phyloP scores from a whole-genome alignment of 2,329 filamentous ascomycete genomes.

The Pestalotiopsis sp. region DNA sequence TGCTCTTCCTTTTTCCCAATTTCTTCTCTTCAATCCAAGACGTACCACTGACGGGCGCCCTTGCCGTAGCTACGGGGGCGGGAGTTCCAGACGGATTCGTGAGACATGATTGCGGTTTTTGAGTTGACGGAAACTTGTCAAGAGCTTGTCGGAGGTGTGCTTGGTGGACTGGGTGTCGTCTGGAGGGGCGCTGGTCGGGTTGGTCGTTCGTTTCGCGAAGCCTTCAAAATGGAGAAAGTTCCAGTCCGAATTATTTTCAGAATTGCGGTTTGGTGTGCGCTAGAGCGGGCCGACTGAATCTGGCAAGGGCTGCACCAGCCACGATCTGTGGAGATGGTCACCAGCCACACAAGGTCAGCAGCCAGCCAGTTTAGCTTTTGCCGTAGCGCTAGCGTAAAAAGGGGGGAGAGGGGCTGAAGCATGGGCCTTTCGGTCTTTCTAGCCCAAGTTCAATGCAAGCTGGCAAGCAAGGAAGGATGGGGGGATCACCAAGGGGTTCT shows the following conservation, averaged over 20 bases:
- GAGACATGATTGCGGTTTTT: constrained; percentile 58
- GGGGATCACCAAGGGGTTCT: too few species aligned
- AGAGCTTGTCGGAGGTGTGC: constrained; percentile 27
- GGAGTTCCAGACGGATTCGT: constrained; percentile 99
- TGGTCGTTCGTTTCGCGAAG: not conserved
- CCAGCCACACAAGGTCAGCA: not conserved
- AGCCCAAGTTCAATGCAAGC: too few species aligned
- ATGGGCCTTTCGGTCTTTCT: too few species aligned
- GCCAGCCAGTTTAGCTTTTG: not conserved
- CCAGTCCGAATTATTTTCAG: constrained; percentile 12
- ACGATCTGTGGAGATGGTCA: not conserved
- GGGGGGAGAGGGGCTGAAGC: too few species aligned
- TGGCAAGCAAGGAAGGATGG: too few species aligned
- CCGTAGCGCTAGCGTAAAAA: too few species aligned
- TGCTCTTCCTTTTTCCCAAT: not conserved
- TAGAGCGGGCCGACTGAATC: not conserved
- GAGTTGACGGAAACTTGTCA: constrained; percentile 33
- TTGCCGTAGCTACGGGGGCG: constrained; percentile 97
- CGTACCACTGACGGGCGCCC: constrained; percentile 91
- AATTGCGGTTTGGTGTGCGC: constrained; percentile 7
- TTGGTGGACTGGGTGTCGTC: constrained; percentile 16
- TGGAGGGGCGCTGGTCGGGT: constrained; percentile 19
- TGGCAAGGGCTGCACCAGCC: constrained; percentile 1
- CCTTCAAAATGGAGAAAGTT: constrained; percentile 8
- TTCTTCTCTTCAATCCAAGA: constrained; percentile 25